Conservation (phyloP, 2,329 filamentous ascomycete species). For the Aaosphaeria pasadenensis region DNA sequence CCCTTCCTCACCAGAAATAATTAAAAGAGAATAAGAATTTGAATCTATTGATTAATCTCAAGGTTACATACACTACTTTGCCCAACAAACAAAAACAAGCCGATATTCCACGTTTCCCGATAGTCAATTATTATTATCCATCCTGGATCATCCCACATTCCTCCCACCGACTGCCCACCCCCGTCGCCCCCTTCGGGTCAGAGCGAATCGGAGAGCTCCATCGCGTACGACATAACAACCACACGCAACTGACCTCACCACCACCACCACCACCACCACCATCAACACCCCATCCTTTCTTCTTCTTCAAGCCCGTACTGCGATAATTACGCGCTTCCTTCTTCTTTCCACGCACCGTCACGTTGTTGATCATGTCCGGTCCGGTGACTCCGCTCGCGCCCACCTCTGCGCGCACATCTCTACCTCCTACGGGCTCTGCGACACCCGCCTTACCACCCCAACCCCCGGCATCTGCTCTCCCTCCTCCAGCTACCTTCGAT, state of each 20-base stretch:
- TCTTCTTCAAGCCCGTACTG: no score
- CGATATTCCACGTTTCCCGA: no score
- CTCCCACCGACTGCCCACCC: no score
- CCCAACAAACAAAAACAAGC: no score
- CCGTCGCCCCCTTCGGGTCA: no score
- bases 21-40: no score
- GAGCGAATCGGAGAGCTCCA: no score
- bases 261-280: conserved; percentile 1
- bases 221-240: neutral
- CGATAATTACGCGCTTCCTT: neutral
- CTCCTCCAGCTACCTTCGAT: conserved; percentile 81
- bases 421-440: conserved; percentile 28
- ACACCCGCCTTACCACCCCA: conserved; percentile 22
- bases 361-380: conserved; percentile 22
- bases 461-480: conserved; percentile 57
- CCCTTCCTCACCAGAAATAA: no score
- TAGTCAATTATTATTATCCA: conserved; percentile 2
- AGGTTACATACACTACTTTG: no score
- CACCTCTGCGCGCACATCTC: conserved; percentile 27
- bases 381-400: conserved; percentile 31
- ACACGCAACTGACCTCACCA: neutral
- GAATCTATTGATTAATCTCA: no score
- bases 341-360: neutral
- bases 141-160: neutral
- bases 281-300: neutral